phyloP scores from a whole-genome alignment of 2,329 filamentous ascomycete species.

The Aspergillus terreus region DNA sequence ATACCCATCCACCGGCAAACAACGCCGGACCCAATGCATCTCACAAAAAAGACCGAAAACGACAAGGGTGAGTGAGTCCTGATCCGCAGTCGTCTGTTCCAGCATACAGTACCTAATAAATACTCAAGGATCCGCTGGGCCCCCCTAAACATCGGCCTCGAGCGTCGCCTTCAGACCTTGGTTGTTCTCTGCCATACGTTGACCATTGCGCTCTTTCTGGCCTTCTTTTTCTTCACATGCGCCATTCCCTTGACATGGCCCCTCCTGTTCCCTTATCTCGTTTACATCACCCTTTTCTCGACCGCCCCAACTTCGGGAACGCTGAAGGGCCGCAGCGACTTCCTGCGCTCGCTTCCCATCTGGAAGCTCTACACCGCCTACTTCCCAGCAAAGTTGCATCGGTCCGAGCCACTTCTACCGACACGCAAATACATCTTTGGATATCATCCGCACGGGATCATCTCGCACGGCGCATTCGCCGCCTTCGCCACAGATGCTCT shows the following conservation, averaged over 20 bases:
- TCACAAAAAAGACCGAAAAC: neutral
- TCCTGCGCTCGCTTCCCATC: constrained; percentile 67
- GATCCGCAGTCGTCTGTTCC: neutral
- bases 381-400: constrained; percentile 84
- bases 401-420: constrained; percentile 72
- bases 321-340: constrained; percentile 69
- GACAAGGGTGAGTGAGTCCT: neutral
- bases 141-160: constrained; percentile 69
- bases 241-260: constrained; percentile 93
- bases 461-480: constrained; percentile 90
- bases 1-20: no score
- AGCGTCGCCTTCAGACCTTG: constrained; percentile 71
- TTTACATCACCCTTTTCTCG: constrained; percentile 74
- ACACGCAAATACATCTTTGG: constrained; percentile 94
- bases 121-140: constrained; percentile 70
- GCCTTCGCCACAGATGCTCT: constrained; percentile 88
- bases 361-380: constrained; percentile 92
- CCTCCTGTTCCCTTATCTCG: constrained; percentile 68
- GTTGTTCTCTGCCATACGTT: constrained; percentile 72
- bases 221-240: constrained; percentile 85
- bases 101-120: constrained; percentile 4
- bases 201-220: constrained; percentile 66
- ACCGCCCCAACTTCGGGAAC: constrained; percentile 72
- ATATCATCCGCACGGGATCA: constrained; percentile 96
- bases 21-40: no score